Evolutionary conservation across 306 rosid species (phyloP).

Genomic region (cucumber (Cucumis sativus)): Cucumber_9930_V3 NC_026656.2:12747001-12747500

Average conservation of each 20-base stretch:
- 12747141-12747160: too few species aligned
- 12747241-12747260: too few species aligned
- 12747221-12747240: too few species aligned
- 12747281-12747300: not conserved
- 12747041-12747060: not conserved
- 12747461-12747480: not conserved
- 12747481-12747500: not conserved
- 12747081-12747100: not conserved
- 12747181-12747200: too few species aligned
- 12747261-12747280: not conserved
- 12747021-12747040: constrained; percentile 2
- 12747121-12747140: not conserved
- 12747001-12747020: constrained; percentile 3
- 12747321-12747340: not conserved
- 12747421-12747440: constrained; percentile 2
- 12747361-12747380: not conserved
- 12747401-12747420: constrained; percentile 24
- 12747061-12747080: not conserved
- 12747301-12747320: constrained; percentile 15
- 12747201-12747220: too few species aligned
- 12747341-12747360: constrained; percentile 11
- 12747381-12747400: constrained; percentile 32
- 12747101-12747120: not conserved
- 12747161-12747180: too few species aligned
- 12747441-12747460: not conserved